Evolutionary conservation across 2,329 filamentous ascomycete genomes (phyloP), one percentile per base, ranked within the genome.

Genomic region (Fusarium brevicatenulatum): DNA sequence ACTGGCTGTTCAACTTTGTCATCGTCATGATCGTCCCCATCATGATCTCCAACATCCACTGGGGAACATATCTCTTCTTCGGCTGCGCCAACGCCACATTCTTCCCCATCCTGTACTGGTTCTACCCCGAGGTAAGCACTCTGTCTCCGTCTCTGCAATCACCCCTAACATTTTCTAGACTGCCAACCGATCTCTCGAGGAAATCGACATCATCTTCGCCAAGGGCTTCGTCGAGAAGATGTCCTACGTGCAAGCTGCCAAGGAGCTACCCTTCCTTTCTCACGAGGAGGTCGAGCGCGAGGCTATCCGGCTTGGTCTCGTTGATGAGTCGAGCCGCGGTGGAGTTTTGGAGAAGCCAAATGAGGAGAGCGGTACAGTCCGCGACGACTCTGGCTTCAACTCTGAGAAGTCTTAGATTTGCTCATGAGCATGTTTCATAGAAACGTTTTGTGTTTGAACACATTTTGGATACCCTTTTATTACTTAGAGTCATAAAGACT

Each of bases 21-120:
- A 80, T 84, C 58, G 90, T 91, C 40, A 86, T 92, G 75, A 87
- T 92, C 34, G 92, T 90, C 0, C 91, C 91, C 0, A 86, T 90
- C 3, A 85, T 92, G 40, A 87, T 93, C 28, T 81, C 88, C 66
- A 87, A 88, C 59, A 91, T 87, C 11, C 83, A 83, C 19, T 90
- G 85, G 81, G 87, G 87, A 60, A 85, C 87, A 0, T 80, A 85
- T 4, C 79, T 84, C 53, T 85, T 84, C 72, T 91, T 88, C 77
- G 86, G 86, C 5, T 81, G 83, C 16, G 83, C 87, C 74, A 88
- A 87, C 79, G 85, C 84, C 42, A 80, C 81, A 23, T 87, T 89
- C 73, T 79, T 89, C 47, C 86, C 87, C 4, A 82, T 86, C 56
- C 85, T 87, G 2, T 86, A 85, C 74, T 82, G 86, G 68, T 82